Percentiles rank a stretch among this genome's conserved stretches.
Conservation (phyloP, 257 asterid genomes). For the Solanum chiquidenum region DNA sequence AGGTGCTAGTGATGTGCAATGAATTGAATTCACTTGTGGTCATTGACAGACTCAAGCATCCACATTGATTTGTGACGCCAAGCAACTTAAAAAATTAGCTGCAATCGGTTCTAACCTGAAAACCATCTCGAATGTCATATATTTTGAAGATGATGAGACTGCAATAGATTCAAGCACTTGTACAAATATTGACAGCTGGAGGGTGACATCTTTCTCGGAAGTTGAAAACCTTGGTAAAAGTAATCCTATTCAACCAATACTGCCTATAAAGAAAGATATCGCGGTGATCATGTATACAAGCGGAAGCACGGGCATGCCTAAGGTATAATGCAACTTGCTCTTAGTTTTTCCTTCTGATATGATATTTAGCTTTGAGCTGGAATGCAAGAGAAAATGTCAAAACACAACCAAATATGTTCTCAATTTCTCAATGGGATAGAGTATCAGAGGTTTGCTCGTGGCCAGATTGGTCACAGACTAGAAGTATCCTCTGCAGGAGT, state of each 20-base stretch:
- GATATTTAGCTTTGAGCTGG: not conserved
- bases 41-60: constrained; percentile 77
- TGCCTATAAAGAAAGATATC: constrained; percentile 66
- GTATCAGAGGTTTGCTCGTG: too few species aligned
- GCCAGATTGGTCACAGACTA: too few species aligned
- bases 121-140: constrained; percentile 43
- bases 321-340: constrained; percentile 34
- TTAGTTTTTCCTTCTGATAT: not conserved
- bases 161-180: constrained; percentile 24
- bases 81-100: constrained; percentile 69
- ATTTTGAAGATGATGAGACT: constrained; percentile 52
- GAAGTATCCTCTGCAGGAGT: not conserved
- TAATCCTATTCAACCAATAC: constrained; percentile 36
- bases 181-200: constrained; percentile 33
- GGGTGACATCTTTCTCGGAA: constrained; percentile 46
- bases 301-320: constrained; percentile 94
- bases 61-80: constrained; percentile 72
- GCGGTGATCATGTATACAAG: constrained; percentile 95
- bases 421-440: too few species aligned
- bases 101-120: constrained; percentile 50
- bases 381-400: not conserved
- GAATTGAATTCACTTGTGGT: not conserved
- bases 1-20: not conserved
- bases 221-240: constrained; percentile 63
- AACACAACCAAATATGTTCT: too few species aligned